phyloP scores from a whole-genome alignment of 257 asterid genomes.

The Petunia axillaris region DNA sequence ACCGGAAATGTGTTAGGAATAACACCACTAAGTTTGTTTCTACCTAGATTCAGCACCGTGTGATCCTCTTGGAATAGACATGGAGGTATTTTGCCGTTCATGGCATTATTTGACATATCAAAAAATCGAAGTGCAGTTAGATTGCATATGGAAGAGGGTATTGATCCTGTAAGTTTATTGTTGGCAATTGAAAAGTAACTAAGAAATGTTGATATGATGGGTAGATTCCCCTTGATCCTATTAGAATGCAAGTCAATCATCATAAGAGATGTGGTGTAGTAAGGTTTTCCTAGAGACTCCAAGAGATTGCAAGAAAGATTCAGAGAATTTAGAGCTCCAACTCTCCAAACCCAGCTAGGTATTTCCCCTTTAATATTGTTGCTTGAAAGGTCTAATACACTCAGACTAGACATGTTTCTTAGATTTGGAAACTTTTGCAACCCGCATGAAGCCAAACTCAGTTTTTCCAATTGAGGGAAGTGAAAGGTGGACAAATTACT shows the following conservation, averaged over 20 bases:
- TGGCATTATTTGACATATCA: not conserved
- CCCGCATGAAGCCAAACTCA: conserved; percentile 46
- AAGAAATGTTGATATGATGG: conserved; percentile 24
- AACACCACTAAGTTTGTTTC: not conserved
- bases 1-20: not conserved
- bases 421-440: conserved; percentile 38
- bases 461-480: conserved; percentile 21
- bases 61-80: not conserved
- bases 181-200: conserved; percentile 18
- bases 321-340: conserved; percentile 19
- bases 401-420: conserved; percentile 15
- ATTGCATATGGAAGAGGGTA: not conserved
- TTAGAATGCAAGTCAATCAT: conserved; percentile 40
- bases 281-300: conserved; percentile 31
- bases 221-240: conserved; percentile 36
- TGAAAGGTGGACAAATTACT: not conserved
- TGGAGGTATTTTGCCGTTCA: not conserved
- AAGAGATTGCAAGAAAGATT: conserved; percentile 42
- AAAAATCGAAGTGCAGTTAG: not conserved
- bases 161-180: not conserved
- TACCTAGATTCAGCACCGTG: conserved; percentile 6
- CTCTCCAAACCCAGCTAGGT: conserved; percentile 51
- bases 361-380: conserved; percentile 40
- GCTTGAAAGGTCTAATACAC: conserved; percentile 37
- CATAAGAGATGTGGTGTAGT: not conserved